phyloP scores from a whole-genome alignment of 331 rosid species.

The Acacia pycnantha region DNA sequence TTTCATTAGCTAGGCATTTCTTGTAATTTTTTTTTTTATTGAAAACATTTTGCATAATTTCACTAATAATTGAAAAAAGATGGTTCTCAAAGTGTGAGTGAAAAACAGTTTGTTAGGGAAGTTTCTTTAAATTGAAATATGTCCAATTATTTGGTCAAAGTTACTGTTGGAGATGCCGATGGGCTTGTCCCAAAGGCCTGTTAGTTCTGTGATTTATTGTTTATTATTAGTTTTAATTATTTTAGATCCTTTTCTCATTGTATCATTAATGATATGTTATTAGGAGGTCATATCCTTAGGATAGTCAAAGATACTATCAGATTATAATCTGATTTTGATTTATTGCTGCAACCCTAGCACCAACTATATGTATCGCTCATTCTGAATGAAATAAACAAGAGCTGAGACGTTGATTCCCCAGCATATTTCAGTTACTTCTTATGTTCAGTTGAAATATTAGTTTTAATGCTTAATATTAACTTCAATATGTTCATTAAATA shows the following conservation, averaged over 20 bases:
- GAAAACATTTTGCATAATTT: not conserved
- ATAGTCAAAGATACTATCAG: not conserved
- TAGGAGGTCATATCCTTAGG: not conserved
- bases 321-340: not conserved
- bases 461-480: not conserved
- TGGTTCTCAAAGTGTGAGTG: slow-evolving; percentile 1
- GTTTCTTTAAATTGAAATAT: not conserved
- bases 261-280: not conserved
- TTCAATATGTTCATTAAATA: not conserved
- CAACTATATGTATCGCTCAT: not conserved
- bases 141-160: slow-evolving; percentile 16
- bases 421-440: not conserved
- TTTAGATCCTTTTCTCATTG: not conserved
- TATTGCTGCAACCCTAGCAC: not conserved
- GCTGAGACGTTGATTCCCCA: not conserved
- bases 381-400: not conserved
- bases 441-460: slow-evolving; percentile 2
- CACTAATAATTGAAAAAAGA: slow-evolving; percentile 15
- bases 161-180: not conserved
- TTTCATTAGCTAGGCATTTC: slow-evolving; percentile 7
- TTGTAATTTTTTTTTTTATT: not conserved
- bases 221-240: not conserved
- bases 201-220: not conserved
- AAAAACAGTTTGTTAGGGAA: slow-evolving; percentile 6
- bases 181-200: not conserved